Evolutionary conservation across 805 yeast genomes (phyloP), one percentile per base, ranked within the genome.

Genomic region (Scheffersomyces lignosus): DNA sequence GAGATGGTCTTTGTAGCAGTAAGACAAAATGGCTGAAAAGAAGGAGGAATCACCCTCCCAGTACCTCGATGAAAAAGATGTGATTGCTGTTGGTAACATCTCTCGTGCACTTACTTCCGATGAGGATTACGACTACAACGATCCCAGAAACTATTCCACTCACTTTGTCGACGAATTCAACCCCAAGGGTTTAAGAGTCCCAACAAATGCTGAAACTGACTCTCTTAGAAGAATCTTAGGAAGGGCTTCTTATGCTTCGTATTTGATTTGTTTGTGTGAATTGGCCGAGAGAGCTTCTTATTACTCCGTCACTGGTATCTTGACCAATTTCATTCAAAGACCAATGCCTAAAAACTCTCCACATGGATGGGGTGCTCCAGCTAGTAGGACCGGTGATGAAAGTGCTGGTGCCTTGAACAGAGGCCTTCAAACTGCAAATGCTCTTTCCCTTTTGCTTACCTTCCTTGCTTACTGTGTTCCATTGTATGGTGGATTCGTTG

Each of bases 281-380:
- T 70, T 75, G 45, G 77, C 79, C 14, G 80, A 75, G 54, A 66
- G 80, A 59, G 80, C 76, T 36, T 73, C 79, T 4, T 75, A 75
- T 48, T 75, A 71, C 45, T 76, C 79, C 17, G 64, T 65, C 8
- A 48, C 60, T 26, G 71, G 70, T 47, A 52, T 70, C 31, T 61
- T 75, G 36, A 56, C 73, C 23, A 75, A 75, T 49, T 75, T 75
- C 46, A 66, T 75, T 37, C 74, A 70, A 58, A 64, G 77, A 57
- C 75, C 77, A n/a, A 55, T 75, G 31, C 80, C 80, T 8, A 53
- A 50, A 24, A 72, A 73, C 29, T 70, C 75, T 13, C 67, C 70
- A 16, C 65, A 64, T 10, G 72, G 77, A 31, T 73, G 75, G 41
- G 70, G 72, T 15, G 62, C 70, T 2, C 56, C 60, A 5, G 34